Base-by-base conservation (phyloP, 1,139 yeast species). In the Pneumocystis sp. region DNA sequence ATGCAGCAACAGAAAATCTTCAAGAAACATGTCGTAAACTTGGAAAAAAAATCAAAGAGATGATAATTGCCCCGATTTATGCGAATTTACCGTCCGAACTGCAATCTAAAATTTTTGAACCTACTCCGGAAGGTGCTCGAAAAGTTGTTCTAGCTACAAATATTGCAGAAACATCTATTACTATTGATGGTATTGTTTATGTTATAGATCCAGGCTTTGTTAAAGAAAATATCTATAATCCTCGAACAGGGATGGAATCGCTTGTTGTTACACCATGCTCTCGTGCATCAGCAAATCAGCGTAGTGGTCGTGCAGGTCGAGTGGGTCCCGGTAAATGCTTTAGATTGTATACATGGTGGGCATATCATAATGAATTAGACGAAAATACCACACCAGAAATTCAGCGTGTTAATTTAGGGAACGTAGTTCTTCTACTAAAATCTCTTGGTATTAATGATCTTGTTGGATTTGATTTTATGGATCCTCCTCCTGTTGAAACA, bases 371-470 rank as follows among this genome's bases (percentile, higher is more conserved):
- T 64, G 98, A 95, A 73, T 89, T 93, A 96, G 76, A 85, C 25
- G 85, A 93, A 1, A 87, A 85, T 69, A 83, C 96, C 0, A 80
- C 88, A 2, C 98, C 99, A 0, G 98, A 93, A 73, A 93, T 93
- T 65, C 96, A 90, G 74, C 79, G 99, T 68, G 95, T 88, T 72
- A 93, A 95, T 73, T 76, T 93, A 67, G 83, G 96, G 3, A 83
- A 87, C 72, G 90, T 97, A 0, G 85, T 91, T 63, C 78, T 93
- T 70, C 85, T 91, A 88, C 79, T 93, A 68, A 93, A 93, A 73
- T 96, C 97, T 0, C 76, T 93, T 66, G 98, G 97, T 0, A 84
- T 93, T 59, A 84, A 83, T 60, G 95, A 93, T 73, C 77, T 93
- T 67, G 73, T 90, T n/a, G 81, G 83, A 66, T 91, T 93, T 73